Percentiles rank a stretch among this genome's conserved stretches.
Evolutionary conservation across 1,284 basidiomycete species (phyloP).

Genomic region (Microbotryum lychnidis-dioicae): DNA sequence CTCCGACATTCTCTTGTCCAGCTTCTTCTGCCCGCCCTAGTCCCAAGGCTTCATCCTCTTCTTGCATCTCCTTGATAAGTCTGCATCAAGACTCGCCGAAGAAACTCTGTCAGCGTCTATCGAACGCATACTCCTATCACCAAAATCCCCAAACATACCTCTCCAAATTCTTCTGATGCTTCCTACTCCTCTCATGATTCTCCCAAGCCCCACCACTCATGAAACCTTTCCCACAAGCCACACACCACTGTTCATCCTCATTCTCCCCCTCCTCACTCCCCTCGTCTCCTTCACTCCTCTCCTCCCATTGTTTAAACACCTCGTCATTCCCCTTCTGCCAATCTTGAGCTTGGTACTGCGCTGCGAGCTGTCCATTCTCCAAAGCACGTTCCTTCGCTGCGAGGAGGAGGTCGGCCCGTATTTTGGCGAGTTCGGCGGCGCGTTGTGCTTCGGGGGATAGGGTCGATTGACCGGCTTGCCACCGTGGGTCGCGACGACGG

Average conservation of each 20-base stretch:
- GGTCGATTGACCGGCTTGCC: slow-evolving; percentile 39
- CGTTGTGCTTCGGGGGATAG: slow-evolving; percentile 29
- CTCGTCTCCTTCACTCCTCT: slow-evolving; percentile 44
- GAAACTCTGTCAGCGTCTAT: too few species aligned
- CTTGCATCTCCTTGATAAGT: slow-evolving; percentile 62
- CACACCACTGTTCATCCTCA: slow-evolving; percentile 65
- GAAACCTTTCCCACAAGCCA: slow-evolving; percentile 89
- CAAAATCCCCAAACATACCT: slow-evolving; percentile 39
- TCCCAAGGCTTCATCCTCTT: slow-evolving; percentile 63
- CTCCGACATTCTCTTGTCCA: not conserved
- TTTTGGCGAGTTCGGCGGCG: slow-evolving; percentile 14
- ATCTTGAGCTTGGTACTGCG: slow-evolving; percentile 34
- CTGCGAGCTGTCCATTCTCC: slow-evolving; percentile 34
- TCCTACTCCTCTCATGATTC: slow-evolving; percentile 93
- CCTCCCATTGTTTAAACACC: slow-evolving; percentile 43
- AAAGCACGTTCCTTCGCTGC: slow-evolving; percentile 33
- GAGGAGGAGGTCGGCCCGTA: slow-evolving; percentile 21
- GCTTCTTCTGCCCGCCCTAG: slow-evolving; percentile 24
- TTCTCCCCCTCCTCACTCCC: slow-evolving; percentile 25
- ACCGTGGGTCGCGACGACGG: slow-evolving; percentile 87
- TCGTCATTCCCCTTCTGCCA: slow-evolving; percentile 44
- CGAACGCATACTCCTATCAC: too few species aligned
- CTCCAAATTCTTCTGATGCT: slow-evolving; percentile 83
- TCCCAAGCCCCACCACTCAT: slow-evolving; percentile 88
- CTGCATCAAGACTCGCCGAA: slow-evolving; percentile 24